phyloP scores from a whole-genome alignment of 2,329 filamentous ascomycete genomes.

The Monosporascus ibericus region DNA sequence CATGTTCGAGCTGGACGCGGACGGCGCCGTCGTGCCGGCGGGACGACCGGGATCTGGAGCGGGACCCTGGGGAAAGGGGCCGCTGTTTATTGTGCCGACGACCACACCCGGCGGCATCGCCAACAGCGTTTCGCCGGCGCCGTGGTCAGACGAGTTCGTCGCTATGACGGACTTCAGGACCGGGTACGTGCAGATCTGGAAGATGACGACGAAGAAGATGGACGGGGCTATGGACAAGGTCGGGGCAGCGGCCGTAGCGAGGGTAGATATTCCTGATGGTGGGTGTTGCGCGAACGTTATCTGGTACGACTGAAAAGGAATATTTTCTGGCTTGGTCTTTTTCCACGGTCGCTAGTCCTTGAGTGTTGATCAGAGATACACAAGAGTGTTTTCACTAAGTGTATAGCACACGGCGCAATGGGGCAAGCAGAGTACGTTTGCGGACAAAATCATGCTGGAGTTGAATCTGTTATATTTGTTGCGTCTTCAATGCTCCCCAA shows the following conservation, averaged over 20 bases:
- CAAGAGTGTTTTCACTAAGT: too few species aligned
- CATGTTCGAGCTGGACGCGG: conserved; percentile 7
- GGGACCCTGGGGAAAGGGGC: background rate
- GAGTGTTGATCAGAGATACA: too few species aligned
- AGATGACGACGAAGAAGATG: conserved; percentile 1
- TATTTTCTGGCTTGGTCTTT: too few species aligned
- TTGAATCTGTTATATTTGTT: conserved; percentile 33
- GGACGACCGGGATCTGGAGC: too few species aligned
- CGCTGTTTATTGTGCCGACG: conserved; percentile 13
- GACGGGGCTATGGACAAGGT: background rate
- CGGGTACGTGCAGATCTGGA: conserved; percentile 17
- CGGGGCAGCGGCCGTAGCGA: conserved; percentile 8
- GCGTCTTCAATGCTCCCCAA: conserved; percentile 46
- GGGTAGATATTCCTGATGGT: conserved; percentile 11
- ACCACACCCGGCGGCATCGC: conserved; percentile 10
- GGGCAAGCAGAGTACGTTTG: background rate
- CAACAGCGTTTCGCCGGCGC: conserved; percentile 12
- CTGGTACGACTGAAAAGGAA: conserved; percentile 11
- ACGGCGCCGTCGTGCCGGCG: conserved; percentile 4
- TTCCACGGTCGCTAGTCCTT: too few species aligned
- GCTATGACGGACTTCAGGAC: conserved; percentile 10
- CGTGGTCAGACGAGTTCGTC: conserved; percentile 12
- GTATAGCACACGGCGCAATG: background rate
- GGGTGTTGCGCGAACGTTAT: conserved; percentile 18
- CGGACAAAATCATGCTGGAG: background rate